These are phyloP conservation scores for Cladosporium cucumerinum DNA, from an alignment of 2,329 filamentous ascomycete species.

Conservation along the genomic window DNA sequence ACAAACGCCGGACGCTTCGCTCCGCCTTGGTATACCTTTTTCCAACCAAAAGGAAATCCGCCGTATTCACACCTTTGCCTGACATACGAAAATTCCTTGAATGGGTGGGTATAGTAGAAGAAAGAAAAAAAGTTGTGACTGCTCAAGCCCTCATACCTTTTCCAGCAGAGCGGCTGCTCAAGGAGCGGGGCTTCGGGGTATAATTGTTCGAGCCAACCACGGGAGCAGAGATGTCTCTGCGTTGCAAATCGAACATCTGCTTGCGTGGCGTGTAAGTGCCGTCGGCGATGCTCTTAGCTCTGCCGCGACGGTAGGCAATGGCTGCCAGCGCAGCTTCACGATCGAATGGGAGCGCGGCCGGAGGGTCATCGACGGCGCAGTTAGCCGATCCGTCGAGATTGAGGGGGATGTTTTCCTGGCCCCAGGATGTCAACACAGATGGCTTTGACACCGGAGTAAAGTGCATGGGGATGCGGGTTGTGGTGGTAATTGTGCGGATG, in stretches of 20 bases:
- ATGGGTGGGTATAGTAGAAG: not conserved
- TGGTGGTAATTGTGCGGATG: constrained; percentile 46
- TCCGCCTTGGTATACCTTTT: not conserved
- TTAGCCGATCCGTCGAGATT: constrained; percentile 1
- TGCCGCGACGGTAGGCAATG: constrained; percentile 68
- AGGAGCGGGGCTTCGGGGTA: not conserved
- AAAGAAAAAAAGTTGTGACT: not conserved
- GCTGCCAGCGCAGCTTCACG: constrained; percentile 72
- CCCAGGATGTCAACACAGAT: constrained; percentile 14
- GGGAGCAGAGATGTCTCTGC: constrained; percentile 49
- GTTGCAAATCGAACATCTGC: constrained; percentile 51
- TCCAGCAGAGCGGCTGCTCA: constrained; percentile 3
- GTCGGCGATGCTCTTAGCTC: constrained; percentile 66
- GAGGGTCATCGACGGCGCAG: constrained; percentile 17
- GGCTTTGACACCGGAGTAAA: constrained; percentile 42
- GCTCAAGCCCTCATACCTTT: constrained; percentile 7
- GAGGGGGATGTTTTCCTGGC: constrained; percentile 21
- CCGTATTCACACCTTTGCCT: not conserved
- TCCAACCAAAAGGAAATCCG: not conserved
- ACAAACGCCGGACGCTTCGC: not conserved
- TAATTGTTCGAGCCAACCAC: constrained; percentile 8
- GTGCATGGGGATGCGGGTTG: constrained; percentile 47
- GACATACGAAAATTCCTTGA: not conserved
- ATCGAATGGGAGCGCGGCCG: constrained; percentile 36
- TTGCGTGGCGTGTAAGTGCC: constrained; percentile 60